Percentiles rank a stretch among this genome's conserved stretches.
Conservation (phyloP, 163 green algal genomes). For the Chlamydomonas reinhardtii region DNA sequence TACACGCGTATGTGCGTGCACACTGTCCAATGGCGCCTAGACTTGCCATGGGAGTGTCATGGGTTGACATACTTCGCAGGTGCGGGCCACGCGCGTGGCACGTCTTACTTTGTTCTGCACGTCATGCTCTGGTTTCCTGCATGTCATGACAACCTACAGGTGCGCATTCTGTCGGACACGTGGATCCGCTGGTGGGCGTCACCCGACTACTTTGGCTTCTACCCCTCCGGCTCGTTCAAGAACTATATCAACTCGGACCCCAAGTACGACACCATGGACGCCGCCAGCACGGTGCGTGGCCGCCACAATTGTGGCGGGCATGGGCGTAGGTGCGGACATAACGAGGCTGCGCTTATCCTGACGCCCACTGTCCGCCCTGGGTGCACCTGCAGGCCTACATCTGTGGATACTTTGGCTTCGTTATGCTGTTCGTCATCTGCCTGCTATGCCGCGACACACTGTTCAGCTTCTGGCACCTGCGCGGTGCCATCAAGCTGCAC, state of each 20-base stretch:
- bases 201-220: slow-evolving; percentile 34
- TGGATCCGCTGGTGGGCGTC: slow-evolving; percentile 54
- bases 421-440: slow-evolving; percentile 60
- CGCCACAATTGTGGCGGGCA: too few relatives aligned
- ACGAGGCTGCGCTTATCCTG: too few relatives aligned
- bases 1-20: too few relatives aligned
- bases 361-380: too few relatives aligned
- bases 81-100: too few relatives aligned
- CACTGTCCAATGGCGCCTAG: too few relatives aligned
- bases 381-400: slow-evolving; percentile 53
- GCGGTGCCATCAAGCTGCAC: slow-evolving; percentile 62
- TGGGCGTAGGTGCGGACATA: too few relatives aligned
- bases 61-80: too few relatives aligned
- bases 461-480: slow-evolving; percentile 64
- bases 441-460: slow-evolving; percentile 61
- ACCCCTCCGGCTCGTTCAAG: slow-evolving; percentile 18
- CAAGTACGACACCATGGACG: neutral
- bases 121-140: too few relatives aligned
- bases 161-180: slow-evolving; percentile 53
- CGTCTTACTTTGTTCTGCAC: too few relatives aligned
- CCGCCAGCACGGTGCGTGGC: slow-evolving; percentile 18
- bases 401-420: slow-evolving; percentile 62
- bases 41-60: too few relatives aligned
- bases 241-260: neutral
- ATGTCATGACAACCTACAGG: neutral